A percentile compares a stretch with the other conserved stretches of the same genome.
Conservation (phyloP, 2,329 filamentous ascomycete species). For the Xylariaceae sp. region DNA sequence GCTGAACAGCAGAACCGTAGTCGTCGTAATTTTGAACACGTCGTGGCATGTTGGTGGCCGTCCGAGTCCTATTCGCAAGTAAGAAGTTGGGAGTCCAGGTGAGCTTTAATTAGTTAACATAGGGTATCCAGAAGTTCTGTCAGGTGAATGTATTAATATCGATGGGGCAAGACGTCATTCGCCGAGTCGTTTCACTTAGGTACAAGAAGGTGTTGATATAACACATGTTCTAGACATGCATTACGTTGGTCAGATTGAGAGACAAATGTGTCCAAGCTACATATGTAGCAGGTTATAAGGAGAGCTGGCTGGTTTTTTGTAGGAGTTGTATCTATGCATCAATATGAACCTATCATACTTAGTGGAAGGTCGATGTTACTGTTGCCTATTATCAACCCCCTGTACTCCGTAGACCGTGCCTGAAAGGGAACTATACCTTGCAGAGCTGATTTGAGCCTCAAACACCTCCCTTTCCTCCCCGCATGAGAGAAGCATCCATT, state of each 20-base stretch:
- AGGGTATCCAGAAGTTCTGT: not conserved
- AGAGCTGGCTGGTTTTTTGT: not conserved
- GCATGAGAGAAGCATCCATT: not conserved
- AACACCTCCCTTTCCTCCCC: not conserved
- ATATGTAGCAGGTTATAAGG: not conserved
- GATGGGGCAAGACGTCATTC: not conserved
- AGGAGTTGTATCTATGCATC: not conserved
- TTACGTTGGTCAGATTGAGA: not conserved
- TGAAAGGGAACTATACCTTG: not conserved
- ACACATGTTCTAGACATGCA: not conserved
- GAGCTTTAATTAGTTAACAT: not conserved
- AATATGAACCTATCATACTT: not conserved
- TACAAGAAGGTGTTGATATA: not conserved
- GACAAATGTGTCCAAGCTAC: not conserved
- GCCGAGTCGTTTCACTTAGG: not conserved
- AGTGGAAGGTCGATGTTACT: not conserved
- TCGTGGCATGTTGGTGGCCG: slow-evolving; percentile 31
- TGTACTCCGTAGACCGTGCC: not conserved
- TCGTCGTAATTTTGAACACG: slow-evolving; percentile 39
- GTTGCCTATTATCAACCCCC: not conserved
- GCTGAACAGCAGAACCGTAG: slow-evolving; percentile 41
- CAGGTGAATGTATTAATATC: not conserved
- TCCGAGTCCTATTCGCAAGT: slow-evolving; percentile 8
- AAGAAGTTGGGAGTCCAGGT: not conserved
- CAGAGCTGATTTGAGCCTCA: not conserved